Evolutionary conservation across 2,329 filamentous ascomycete species (phyloP), one percentile per base, ranked within the genome.

Genomic region (Sclerotinia minor): DNA sequence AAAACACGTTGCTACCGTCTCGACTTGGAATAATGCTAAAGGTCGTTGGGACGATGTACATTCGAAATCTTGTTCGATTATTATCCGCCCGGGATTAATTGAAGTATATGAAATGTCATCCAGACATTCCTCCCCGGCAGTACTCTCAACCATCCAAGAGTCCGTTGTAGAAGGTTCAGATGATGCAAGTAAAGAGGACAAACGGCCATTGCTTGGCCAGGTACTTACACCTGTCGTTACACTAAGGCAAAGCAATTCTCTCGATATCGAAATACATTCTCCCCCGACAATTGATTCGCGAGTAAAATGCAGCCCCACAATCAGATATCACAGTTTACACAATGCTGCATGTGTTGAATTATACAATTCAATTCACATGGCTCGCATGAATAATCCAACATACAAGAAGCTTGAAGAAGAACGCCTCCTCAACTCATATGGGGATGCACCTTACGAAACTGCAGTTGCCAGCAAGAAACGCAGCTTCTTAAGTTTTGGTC

Each of bases 221-320:
- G 92, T 97, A 75, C 86, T 99, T 53, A 98, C 94, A 0, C 95
- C 95, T 0, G 83, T 97, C 49, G 94, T 98, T 9, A 90, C 94
- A 72, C 88, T 98, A 70, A 88, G 94, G 71, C 90, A 94, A 75
- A 95, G 94, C 74, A 99, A 93, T 29, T 92, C 91, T 4, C 86
- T 99, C 44, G 95, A 99, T 77, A 92, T 99, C 65, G 95, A 96
- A 72, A 92, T 99, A 71, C 90, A 93, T 61, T 97, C 94, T 8
- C 92, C 92, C 1, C 90, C 94, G 35, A 90, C 91, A 8, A 77
- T 83, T 45, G 87, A 91, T 70, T 93, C 91, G 6, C 86, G 87
- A 73, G 84, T 97, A 67, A 85, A 83, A 69, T 85, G 80, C 76
- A 85, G 89, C 63, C 89, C 88, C 19, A 84, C 84, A 44, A 94